Evolutionary conservation across 768 basidiomycete genomes (phyloP).

Genomic region (Auricularia cornea): DNA sequence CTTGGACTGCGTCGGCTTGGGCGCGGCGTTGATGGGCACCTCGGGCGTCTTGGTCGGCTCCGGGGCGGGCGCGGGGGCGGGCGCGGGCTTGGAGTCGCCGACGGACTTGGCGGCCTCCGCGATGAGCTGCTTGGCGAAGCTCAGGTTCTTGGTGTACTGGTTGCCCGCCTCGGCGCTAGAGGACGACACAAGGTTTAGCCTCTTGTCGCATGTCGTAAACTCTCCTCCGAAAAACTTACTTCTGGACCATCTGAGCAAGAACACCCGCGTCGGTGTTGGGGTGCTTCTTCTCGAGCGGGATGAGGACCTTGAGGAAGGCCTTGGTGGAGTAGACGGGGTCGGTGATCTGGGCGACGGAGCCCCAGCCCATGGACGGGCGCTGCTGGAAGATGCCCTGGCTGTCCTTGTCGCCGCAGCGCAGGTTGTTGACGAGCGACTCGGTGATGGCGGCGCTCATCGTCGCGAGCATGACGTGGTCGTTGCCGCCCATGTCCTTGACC

Average conservation of each 20-base stretch:
- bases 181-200: not conserved
- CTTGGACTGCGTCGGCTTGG: not conserved
- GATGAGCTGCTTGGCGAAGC: constrained; percentile 1
- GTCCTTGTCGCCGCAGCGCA: constrained; percentile 1
- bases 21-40: not conserved
- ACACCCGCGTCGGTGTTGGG: not conserved
- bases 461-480: not conserved
- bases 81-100: not conserved
- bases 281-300: not conserved
- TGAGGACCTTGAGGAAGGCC: not conserved
- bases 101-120: not conserved
- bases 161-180: constrained; percentile 1
- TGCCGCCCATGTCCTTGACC: not conserved
- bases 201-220: not conserved
- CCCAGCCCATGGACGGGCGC: not conserved
- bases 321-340: not conserved
- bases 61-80: not conserved
- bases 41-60: not conserved
- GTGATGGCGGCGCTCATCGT: not conserved
- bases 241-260: not conserved
- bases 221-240: not conserved
- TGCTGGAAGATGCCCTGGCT: not conserved
- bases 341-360: not conserved
- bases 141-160: constrained; percentile 1
- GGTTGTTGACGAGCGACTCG: constrained; percentile 2